Conservation (phyloP, 805 yeast species). For the Phaffomyces antillensis region DNA sequence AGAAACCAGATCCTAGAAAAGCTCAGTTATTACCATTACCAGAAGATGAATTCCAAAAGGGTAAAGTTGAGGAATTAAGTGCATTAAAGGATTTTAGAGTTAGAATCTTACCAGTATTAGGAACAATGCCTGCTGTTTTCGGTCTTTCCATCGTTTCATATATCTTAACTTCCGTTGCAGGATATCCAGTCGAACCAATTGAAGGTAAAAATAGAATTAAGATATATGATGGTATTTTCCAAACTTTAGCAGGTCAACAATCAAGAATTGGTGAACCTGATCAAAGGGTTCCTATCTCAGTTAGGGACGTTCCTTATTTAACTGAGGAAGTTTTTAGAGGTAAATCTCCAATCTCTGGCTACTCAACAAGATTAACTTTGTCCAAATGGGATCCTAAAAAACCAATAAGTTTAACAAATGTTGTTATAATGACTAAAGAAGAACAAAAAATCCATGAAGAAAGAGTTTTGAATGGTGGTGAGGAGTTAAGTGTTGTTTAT, state of each 20-base stretch:
- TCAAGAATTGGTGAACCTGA: conserved; percentile 65
- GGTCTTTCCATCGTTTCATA: conserved; percentile 87
- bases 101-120: conserved; percentile 89
- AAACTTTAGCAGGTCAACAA: conserved; percentile 82
- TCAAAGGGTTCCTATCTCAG: conserved; percentile 67
- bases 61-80: conserved; percentile 79
- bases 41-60: conserved; percentile 72
- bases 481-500: conserved; percentile 56
- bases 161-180: conserved; percentile 70
- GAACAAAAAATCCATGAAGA: conserved; percentile 80
- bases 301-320: conserved; percentile 71
- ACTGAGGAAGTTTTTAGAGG: conserved; percentile 92
- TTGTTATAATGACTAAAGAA: conserved; percentile 81
- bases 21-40: conserved; percentile 82
- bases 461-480: conserved; percentile 64
- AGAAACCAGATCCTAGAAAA: conserved; percentile 93
- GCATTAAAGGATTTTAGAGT: conserved; percentile 89
- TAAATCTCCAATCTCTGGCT: conserved; percentile 80
- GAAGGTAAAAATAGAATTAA: conserved; percentile 87
- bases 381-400: conserved; percentile 76
- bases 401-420: conserved; percentile 65
- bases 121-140: conserved; percentile 95
- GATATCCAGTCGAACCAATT: conserved; percentile 84
- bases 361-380: conserved; percentile 69
- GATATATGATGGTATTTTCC: conserved; percentile 75